A percentile compares a stretch with the other conserved stretches of the same genome.
These are phyloP conservation scores for Fraxinus floribunda DNA, from an alignment of 305 asterid species.

Conservation along the genomic window DNA sequence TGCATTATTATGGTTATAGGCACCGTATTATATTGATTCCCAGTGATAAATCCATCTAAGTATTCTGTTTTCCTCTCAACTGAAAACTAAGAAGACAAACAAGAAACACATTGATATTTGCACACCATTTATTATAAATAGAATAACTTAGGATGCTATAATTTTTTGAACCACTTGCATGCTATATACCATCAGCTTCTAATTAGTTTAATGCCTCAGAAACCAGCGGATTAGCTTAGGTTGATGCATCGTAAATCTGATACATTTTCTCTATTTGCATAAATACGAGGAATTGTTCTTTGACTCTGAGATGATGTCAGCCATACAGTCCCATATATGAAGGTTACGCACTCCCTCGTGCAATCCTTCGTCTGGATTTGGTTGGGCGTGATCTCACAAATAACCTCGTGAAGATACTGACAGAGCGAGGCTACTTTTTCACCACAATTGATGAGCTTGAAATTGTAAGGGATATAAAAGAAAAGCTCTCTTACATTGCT, in stretches of 20 bases:
- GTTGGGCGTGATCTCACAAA: conserved; percentile 36
- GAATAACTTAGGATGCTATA: not conserved
- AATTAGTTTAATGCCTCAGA: no score
- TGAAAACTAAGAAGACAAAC: not conserved
- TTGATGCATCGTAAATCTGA: not conserved
- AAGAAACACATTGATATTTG: not conserved
- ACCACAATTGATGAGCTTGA: conserved; percentile 32
- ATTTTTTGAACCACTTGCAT: not conserved
- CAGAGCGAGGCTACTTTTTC: conserved; percentile 30
- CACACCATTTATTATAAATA: no score
- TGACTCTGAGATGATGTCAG: conserved; percentile 32
- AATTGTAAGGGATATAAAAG: conserved; percentile 32
- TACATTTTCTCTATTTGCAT: not conserved
- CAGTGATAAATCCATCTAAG: not conserved
- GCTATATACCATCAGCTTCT: no score
- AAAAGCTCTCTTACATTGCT: conserved; percentile 29
- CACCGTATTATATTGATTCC: not conserved
- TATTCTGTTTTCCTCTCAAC: not conserved
- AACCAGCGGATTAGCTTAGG: no score
- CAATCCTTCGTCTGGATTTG: conserved; percentile 31
- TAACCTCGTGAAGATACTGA: conserved; percentile 28
- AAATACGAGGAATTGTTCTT: conserved; percentile 20
- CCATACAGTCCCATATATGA: conserved; percentile 30
- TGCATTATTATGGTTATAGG: not conserved
- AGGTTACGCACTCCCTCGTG: conserved; percentile 32